Base-by-base conservation (phyloP, 441 rosid species). In the Breynia disticha region DNA sequence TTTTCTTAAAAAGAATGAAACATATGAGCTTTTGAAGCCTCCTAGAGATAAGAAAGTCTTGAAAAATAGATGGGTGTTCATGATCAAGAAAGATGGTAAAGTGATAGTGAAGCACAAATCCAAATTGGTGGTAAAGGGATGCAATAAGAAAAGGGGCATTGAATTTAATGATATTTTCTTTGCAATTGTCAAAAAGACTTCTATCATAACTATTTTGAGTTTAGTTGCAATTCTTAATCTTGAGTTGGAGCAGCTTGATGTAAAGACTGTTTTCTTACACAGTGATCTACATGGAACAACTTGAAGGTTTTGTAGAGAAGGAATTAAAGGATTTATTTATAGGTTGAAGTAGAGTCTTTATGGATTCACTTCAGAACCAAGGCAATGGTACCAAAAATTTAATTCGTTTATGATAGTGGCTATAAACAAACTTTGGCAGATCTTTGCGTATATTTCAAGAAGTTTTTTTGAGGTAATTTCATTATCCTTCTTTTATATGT, bases 11-110 rank as follows among this genome's bases (percentile, higher is more conserved):
- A 38, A 57, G 4, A 57, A 57, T 38, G 19, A 57, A 12, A 47
- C 54, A 6, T 50, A 38, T 48, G 62, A 58, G 5, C 17, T 58
- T 11, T 35, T 49, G 28, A 35, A 58, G 47, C 12, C 21, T 10
- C 55, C 46, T 19, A 58, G 48, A 17, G 47, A 47, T 5, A 54
- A 39, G 16, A 54, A 43, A 39, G 13, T 35, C 14, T 16, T 38
- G 4, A 54, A 39, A 10, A 54, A 54, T 16, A 54, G 39, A 12
- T 54, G 47, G 28, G 47, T 19, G 3, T 54, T 37, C 47, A 37
- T 12, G 16, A 2, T 38, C 47, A 54, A 41, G 9, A 7, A 54
- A 0, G 28, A n/a, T 1, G 8, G 20, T n/a, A n/a, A n/a, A n/a
- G n/a, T n/a, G n/a, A 13, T 14, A 44, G 20, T 55, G n/a, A n/a